phyloP scores from a whole-genome alignment of 768 basidiomycete genomes.

The Candolleomyces efflorescens region DNA sequence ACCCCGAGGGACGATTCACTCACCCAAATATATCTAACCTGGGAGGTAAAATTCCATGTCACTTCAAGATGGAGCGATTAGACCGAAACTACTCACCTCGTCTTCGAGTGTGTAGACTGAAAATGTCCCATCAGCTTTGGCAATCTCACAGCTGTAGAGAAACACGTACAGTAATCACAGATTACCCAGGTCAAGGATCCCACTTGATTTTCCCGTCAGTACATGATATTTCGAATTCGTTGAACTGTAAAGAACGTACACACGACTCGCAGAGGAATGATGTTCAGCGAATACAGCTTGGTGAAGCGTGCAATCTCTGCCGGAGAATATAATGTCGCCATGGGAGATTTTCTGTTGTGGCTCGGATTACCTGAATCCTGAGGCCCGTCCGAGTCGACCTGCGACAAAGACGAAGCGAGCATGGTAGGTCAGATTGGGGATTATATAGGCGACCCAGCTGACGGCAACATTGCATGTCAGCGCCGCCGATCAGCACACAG shows the following conservation, averaged over 20 bases:
- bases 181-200: conserved; percentile 17
- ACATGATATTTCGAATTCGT: not conserved
- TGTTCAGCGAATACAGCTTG: not conserved
- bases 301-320: not conserved
- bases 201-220: not conserved
- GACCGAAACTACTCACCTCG: not conserved
- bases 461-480: too few species aligned
- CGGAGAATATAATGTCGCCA: not conserved
- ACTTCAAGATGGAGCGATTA: not conserved
- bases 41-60: not conserved
- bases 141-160: not conserved
- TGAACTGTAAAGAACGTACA: not conserved
- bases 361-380: too few species aligned
- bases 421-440: too few species aligned
- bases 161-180: conserved; percentile 21
- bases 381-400: too few species aligned
- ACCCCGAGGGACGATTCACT: not conserved
- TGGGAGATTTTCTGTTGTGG: too few species aligned
- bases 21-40: not conserved
- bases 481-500: too few species aligned
- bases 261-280: not conserved
- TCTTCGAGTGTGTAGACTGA: not conserved
- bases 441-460: too few species aligned
- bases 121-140: not conserved
- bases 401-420: too few species aligned